phyloP scores from a whole-genome alignment of 768 basidiomycete species.

The Gelatoporia subvermispora region DNA sequence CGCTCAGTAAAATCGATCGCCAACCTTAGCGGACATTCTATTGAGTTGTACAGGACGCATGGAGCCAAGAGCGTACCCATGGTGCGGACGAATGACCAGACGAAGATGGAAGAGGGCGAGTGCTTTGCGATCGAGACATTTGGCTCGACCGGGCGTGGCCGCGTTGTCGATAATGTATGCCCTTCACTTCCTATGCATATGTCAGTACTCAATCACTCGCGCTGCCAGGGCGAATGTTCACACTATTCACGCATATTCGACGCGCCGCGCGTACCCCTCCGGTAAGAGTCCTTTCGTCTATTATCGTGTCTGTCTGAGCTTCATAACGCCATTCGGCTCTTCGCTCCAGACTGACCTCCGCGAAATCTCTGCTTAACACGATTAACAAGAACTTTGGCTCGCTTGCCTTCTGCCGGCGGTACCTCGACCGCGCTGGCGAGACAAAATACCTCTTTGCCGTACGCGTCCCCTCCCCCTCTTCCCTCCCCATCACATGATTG shows the following conservation, averaged over 20 bases:
- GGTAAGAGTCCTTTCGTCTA: conserved; percentile 39
- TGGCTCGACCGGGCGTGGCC: conserved; percentile 88
- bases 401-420: conserved; percentile 91
- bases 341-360: conserved; percentile 62
- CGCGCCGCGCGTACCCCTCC: conserved; percentile 67
- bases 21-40: conserved; percentile 93
- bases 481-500: no score
- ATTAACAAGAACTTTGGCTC: conserved; percentile 95
- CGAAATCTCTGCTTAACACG: conserved; percentile 78
- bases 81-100: conserved; percentile 83
- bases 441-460: conserved; percentile 91
- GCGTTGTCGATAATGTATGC: conserved; percentile 73
- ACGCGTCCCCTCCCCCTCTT: conserved; percentile 17
- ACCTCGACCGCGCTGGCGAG: conserved; percentile 90
- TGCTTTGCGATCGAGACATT: conserved; percentile 99
- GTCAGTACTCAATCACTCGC: no score
- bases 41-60: conserved; percentile 86
- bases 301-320: neutral
- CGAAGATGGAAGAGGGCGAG: conserved; percentile 99
- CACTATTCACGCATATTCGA: conserved; percentile 80
- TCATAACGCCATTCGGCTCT: conserved; percentile 1
- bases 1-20: conserved; percentile 82
- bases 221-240: conserved; percentile 77
- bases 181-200: neutral
- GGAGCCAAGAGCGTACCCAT: conserved; percentile 90